Conservation (phyloP, 768 basidiomycete genomes). For the Clathrus columnatus region DNA sequence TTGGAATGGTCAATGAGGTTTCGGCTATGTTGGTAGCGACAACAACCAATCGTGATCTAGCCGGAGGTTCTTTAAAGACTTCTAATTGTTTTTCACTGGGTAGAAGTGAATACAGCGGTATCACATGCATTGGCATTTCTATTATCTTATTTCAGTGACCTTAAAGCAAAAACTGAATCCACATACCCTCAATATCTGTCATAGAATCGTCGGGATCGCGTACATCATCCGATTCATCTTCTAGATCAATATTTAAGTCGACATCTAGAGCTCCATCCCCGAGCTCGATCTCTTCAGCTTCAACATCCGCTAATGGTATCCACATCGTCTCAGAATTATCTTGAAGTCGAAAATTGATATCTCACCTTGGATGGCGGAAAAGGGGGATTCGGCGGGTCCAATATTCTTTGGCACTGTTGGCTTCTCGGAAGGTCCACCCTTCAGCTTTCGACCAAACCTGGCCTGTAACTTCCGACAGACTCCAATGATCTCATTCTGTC, state of each 20-base stretch:
- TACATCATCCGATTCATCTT: constrained; percentile 49
- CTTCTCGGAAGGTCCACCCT: constrained; percentile 29
- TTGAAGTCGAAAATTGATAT: background rate
- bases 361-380: background rate
- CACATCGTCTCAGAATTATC: too few species aligned
- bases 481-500: constrained; percentile 88
- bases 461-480: constrained; percentile 77
- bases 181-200: background rate
- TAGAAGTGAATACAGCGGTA: constrained; percentile 89
- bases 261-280: constrained; percentile 61
- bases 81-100: constrained; percentile 92
- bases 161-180: background rate
- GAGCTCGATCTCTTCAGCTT: constrained; percentile 20
- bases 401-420: too few species aligned
- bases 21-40: constrained; percentile 96
- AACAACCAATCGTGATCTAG: constrained; percentile 77
- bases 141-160: background rate
- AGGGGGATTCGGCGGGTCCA: too few species aligned
- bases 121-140: constrained; percentile 84
- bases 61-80: constrained; percentile 81
- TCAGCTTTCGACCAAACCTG: constrained; percentile 59
- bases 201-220: constrained; percentile 35
- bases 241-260: constrained; percentile 63
- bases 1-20: constrained; percentile 94
- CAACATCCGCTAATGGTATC: background rate